Evolutionary conservation across 1,284 basidiomycete species (phyloP).

Genomic region (Cutaneotrichosporon sp.): DNA sequence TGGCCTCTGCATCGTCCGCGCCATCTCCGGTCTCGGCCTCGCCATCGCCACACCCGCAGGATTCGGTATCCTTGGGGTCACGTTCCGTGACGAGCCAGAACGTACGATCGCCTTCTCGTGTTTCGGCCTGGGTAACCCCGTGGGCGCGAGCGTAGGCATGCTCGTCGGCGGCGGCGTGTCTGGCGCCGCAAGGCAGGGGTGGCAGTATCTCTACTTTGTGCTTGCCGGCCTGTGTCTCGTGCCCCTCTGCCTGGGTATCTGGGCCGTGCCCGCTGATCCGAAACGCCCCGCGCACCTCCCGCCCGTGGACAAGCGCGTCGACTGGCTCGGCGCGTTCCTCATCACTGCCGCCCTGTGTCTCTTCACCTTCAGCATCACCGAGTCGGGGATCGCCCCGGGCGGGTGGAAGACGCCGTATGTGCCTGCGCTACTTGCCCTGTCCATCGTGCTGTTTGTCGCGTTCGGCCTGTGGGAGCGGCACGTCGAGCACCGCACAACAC

Average conservation of each 20-base stretch:
- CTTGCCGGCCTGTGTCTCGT: conserved; percentile 31
- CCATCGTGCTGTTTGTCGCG: conserved; percentile 28
- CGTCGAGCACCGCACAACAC: conserved; percentile 20
- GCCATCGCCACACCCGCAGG: conserved; percentile 28
- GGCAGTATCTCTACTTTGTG: conserved; percentile 35
- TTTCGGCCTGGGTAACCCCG: conserved; percentile 30
- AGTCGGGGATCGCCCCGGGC: conserved; percentile 20
- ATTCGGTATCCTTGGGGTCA: conserved; percentile 39
- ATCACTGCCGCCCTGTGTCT: conserved; percentile 30
- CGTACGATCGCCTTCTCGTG: conserved; percentile 35
- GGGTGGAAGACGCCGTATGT: conserved; percentile 34
- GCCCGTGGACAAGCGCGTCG: conserved; percentile 21
- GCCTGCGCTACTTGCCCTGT: conserved; percentile 30
- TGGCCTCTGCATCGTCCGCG: conserved; percentile 23
- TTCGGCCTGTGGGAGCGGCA: conserved; percentile 35
- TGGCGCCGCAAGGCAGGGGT: not conserved
- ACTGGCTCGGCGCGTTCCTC: conserved; percentile 33
- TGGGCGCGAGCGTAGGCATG: conserved; percentile 25
- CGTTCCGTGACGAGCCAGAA: conserved; percentile 28
- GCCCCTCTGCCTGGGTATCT: conserved; percentile 27
- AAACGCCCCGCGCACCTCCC: not conserved
- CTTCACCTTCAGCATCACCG: conserved; percentile 30
- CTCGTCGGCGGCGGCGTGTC: conserved; percentile 30
- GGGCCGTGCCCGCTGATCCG: conserved; percentile 30
- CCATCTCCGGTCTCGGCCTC: conserved; percentile 19